Base-by-base conservation (phyloP, 768 basidiomycete species). In the Mycena metata region DNA sequence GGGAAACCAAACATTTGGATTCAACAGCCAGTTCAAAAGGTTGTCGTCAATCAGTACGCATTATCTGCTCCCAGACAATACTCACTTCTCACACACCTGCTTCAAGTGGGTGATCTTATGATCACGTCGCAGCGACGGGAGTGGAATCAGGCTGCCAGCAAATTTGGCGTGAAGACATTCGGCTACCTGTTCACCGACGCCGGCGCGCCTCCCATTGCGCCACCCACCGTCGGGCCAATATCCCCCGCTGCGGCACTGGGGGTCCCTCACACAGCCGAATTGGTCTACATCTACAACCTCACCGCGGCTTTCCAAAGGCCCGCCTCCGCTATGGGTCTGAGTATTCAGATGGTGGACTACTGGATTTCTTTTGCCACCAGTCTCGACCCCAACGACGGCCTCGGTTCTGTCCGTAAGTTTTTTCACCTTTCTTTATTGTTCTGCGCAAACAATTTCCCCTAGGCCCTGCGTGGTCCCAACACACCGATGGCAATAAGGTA, bases 341-440 rank as follows among this genome's bases (percentile, higher is more conserved):
- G 81, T 42, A 72, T 57, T 8, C 33, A 64, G 33, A 83, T 84
- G 82, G 75, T 80, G 35, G 81, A 84, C 46, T 84, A 83, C 59
- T 84, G 83, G 84, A 67, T 85, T 26, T 85, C 84, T 1, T 85
- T 84, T 56, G 81, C 81, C 1, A 82, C 79, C 0, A 81, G 79
- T 35, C 73, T 84, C 30, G 76, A 81, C 51, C 83, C 84, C 9
- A 84, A 84, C 52, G 83, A 85, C 42, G 79, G 80, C 10, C 76
- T 67, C 30, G 83, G 83, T 39, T 60, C 59, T 4, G 10, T 16
- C 15, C 66, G 66, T 67, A 47, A 10, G 66, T 54, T 11, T 3
- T n/a, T 1, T 11, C 24, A 4, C 11, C 5, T 13, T 17, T 26
- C 39, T 49, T 26, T 8, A 7, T 13, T 6, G 1, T 30, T 19